Evolutionary conservation across 2,329 filamentous ascomycete species (phyloP).

Genomic region (Leptographium flavum): DNA sequence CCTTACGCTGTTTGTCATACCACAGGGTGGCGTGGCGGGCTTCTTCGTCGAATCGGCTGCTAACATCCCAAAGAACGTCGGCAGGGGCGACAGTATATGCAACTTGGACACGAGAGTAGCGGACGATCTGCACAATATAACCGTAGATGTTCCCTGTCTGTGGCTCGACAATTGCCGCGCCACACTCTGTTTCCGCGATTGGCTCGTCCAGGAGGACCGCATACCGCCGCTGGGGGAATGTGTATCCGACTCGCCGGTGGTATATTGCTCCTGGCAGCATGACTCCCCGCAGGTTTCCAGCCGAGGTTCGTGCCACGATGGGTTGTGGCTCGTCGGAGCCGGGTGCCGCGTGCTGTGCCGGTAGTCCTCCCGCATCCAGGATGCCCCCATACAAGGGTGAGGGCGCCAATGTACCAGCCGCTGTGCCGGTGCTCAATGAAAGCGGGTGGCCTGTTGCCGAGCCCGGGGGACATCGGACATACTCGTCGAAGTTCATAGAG

Average conservation of each 20-base stretch:
- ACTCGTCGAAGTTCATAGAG: neutral
- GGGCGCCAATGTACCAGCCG: neutral
- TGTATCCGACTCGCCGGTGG: neutral
- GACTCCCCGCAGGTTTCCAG: neutral
- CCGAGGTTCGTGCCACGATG: neutral
- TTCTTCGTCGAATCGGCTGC: conserved; percentile 3
- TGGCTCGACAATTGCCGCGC: neutral
- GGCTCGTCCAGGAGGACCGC: neutral
- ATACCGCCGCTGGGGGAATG: conserved; percentile 3
- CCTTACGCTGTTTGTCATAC: neutral
- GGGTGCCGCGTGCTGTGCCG: neutral
- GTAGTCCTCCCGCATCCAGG: neutral
- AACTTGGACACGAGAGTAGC: conserved; percentile 3
- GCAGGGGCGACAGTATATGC: neutral
- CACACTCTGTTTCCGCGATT: neutral
- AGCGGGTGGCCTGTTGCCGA: neutral
- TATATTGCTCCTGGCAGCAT: neutral
- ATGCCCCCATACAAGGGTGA: neutral
- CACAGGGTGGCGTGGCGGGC: conserved; percentile 1
- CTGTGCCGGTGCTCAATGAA: neutral
- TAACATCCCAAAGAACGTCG: neutral
- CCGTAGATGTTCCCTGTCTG: neutral
- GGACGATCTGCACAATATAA: neutral
- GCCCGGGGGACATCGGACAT: neutral
- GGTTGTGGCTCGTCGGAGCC: neutral